These are phyloP conservation scores for Suhomyces wounanorum DNA, from an alignment of 1,139 yeast species.

Conservation along the genomic window DNA sequence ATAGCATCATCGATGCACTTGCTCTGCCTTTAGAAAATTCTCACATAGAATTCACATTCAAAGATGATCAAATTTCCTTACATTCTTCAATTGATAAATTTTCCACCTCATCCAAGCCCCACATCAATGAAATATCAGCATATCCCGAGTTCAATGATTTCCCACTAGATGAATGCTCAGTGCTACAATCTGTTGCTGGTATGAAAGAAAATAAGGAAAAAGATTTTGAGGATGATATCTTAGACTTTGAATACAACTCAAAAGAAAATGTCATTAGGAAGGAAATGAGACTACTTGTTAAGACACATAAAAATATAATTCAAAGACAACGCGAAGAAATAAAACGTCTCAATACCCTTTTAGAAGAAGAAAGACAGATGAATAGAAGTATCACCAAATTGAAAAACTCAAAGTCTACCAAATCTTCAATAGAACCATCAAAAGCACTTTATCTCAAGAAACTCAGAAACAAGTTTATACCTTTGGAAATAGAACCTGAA, in stretches of 20 bases:
- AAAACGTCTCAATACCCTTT: constrained; percentile 25
- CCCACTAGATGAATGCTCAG: not conserved
- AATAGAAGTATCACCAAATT: not conserved
- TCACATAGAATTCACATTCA: not conserved
- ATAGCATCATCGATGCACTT: constrained; percentile 5
- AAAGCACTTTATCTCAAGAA: not conserved
- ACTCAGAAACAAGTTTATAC: not conserved
- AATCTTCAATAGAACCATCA: constrained; percentile 6
- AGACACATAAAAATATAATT: constrained; percentile 28
- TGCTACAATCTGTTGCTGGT: not conserved
- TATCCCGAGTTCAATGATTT: not conserved
- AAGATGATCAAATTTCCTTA: not conserved
- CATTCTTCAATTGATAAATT: not conserved
- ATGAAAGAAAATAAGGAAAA: not conserved
- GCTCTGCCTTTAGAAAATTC: not conserved
- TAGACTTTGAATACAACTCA: constrained; percentile 8
- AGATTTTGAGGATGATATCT: not conserved
- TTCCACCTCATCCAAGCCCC: not conserved
- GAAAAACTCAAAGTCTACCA: not conserved
- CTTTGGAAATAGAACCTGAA: not conserved
- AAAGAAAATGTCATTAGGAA: constrained; percentile 19
- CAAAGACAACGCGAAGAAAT: constrained; percentile 34
- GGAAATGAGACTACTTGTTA: constrained; percentile 31
- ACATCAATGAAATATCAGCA: not conserved
- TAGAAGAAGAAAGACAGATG: constrained; percentile 25